These are phyloP conservation scores for Secale cereale DNA, from an alignment of 176 grass and related monocot genomes.

Conservation along the genomic window DNA sequence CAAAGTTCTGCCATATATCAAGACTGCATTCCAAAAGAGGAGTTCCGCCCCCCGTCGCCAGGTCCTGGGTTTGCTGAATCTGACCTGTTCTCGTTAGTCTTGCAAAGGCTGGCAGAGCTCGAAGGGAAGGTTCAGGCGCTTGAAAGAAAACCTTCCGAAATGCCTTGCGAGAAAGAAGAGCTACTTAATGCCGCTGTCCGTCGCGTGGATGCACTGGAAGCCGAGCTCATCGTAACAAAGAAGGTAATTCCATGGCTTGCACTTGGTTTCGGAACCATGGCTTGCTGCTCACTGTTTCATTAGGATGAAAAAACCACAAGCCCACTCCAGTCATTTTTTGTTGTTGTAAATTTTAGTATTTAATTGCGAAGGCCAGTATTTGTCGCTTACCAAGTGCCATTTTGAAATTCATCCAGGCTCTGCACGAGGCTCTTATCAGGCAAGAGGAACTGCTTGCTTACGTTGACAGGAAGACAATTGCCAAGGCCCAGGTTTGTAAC, in stretches of 20 bases:
- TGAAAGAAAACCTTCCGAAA: conserved; percentile 82
- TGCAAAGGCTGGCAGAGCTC: conserved; percentile 77
- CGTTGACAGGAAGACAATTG: conserved; percentile 74
- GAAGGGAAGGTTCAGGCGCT: conserved; percentile 87
- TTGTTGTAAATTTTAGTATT: neutral
- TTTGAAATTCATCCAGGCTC: conserved; percentile 46
- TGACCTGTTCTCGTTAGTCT: conserved; percentile 52
- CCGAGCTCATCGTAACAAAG: conserved; percentile 97
- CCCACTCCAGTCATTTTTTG: neutral
- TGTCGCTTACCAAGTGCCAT: neutral
- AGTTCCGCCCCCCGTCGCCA: conserved; percentile 71
- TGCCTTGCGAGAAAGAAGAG: conserved; percentile 98
- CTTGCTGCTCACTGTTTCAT: neutral
- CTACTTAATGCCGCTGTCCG: conserved; percentile 85
- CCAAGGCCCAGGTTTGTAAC: conserved; percentile 68
- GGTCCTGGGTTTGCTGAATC: conserved; percentile 58
- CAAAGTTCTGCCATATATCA: conserved; percentile 18
- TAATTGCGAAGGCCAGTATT: neutral
- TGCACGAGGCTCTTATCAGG: conserved; percentile 91
- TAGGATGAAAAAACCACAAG: neutral
- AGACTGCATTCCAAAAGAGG: conserved; percentile 44
- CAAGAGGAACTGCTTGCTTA: conserved; percentile 95
- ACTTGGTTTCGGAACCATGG: neutral
- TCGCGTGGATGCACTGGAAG: conserved; percentile 95
- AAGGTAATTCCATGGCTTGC: conserved; percentile 51